Evolutionary conservation across 495 filamentous ascomycete species (phyloP), one percentile per base, ranked within the genome.

Genomic region (Niebla homalea): DNA sequence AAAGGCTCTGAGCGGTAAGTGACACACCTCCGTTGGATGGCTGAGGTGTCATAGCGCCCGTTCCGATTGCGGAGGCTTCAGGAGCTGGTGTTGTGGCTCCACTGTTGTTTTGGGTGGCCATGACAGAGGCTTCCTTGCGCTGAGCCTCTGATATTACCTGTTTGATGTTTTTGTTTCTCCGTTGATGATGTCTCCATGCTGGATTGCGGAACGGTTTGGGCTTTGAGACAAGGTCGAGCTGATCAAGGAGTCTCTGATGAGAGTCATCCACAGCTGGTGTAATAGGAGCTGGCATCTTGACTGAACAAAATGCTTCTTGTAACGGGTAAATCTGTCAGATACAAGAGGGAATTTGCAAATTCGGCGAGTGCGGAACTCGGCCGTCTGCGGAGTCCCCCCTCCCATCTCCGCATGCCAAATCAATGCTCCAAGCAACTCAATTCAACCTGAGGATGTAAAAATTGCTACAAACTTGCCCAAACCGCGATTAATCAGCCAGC

Each of bases 101-200:
- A 62, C 82, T 87, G 64, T 89, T 88, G 57, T 79, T 79, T 49
- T 92, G 86, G 0, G 87, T 92, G 8, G 78, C 79, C 55, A 88
- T 72, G 15, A 84, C 77, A 4, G 83, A 85, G 7, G 85, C 84
- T 69, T 90, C 82, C 62, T 88, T 89, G 36, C 87, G 80, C 20
- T 83, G 74, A 23, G 81, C 86, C 57, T 98, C 92, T n/a, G 87
- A 80, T 53, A 98, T 74, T 51, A 97, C 88, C 62, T 94, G 86
- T 66, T 97, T 97, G 66, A 97, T 81, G 61, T 93, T 95, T 70
- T 96, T 96, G 73, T 96, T 97, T 64, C 92, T 87, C 14, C 92
- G 87, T 64, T 88, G 84, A 50, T 89, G 84, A 16, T 93, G 85
- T 54, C 82, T 87, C 90, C 90, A 98, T 61, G 80, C 65, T 0